phyloP scores from a whole-genome alignment of 768 basidiomycete genomes.

The Podaxis sp. region DNA sequence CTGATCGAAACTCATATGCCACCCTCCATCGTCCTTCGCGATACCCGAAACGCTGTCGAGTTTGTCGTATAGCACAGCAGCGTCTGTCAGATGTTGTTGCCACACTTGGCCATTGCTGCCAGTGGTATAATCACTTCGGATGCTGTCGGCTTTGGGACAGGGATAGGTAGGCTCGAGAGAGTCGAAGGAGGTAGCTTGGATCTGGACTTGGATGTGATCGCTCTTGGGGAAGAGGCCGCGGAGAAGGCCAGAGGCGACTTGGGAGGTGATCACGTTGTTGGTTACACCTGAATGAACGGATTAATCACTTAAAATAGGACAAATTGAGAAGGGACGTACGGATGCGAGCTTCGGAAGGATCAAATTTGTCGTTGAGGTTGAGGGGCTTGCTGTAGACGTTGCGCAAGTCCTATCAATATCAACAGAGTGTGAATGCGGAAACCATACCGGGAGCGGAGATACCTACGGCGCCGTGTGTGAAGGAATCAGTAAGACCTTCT shows the following conservation, averaged over 20 bases:
- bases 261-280: conserved; percentile 49
- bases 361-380: conserved; percentile 27
- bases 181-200: conserved; percentile 38
- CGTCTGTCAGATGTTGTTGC: conserved; percentile 36
- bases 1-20: conserved; percentile 51
- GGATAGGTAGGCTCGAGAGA: conserved; percentile 45
- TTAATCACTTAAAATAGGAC: neutral
- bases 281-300: conserved; percentile 35
- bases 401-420: conserved; percentile 32
- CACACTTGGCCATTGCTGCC: conserved; percentile 32
- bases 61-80: conserved; percentile 33
- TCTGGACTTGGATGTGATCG: conserved; percentile 25
- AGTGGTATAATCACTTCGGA: conserved; percentile 32
- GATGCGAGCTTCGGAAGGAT: conserved; percentile 29
- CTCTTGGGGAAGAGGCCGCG: conserved; percentile 41
- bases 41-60: conserved; percentile 42
- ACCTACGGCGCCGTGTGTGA: conserved; percentile 38
- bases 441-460: neutral
- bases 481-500: conserved; percentile 38
- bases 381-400: conserved; percentile 39
- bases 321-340: conserved; percentile 23
- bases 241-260: conserved; percentile 44
- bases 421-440: neutral
- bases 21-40: conserved; percentile 34
- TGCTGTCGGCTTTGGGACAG: conserved; percentile 31